A percentile compares a stretch with the other conserved stretches of the same genome.
These are phyloP conservation scores for Funneliformis geosporum DNA, from an alignment of 192 early-diverging fungal species.

Conservation along the genomic window DNA sequence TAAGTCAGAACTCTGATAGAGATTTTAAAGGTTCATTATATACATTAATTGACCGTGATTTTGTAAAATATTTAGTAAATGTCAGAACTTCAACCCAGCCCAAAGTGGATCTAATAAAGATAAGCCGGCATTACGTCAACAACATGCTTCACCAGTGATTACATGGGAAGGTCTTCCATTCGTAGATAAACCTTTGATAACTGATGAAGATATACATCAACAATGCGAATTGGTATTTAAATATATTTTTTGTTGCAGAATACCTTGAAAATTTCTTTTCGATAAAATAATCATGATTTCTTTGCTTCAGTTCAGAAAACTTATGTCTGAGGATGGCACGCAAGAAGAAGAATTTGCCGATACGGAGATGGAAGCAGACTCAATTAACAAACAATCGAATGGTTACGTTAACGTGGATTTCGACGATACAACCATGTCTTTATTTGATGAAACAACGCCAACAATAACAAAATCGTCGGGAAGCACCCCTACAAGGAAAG, in stretches of 20 bases:
- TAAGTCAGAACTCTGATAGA: constrained; percentile 16
- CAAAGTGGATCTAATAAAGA: constrained; percentile 53
- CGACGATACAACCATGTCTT: not conserved
- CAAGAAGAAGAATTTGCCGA: constrained; percentile 25
- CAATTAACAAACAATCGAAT: not conserved
- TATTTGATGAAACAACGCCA: not conserved
- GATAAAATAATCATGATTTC: not conserved
- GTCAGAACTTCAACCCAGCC: constrained; percentile 50
- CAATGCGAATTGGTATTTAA: constrained; percentile 37
- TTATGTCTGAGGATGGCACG: constrained; percentile 29
- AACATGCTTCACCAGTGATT: constrained; percentile 35
- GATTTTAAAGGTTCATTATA: not conserved
- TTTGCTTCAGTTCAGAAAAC: constrained; percentile 24
- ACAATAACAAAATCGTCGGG: not conserved
- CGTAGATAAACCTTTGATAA: constrained; percentile 31
- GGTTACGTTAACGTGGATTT: not conserved
- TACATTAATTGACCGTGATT: not conserved
- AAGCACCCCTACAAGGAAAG: not conserved
- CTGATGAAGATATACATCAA: constrained; percentile 30
- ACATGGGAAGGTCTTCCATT: constrained; percentile 47
- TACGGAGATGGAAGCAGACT: not conserved
- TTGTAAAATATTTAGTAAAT: constrained; percentile 32
- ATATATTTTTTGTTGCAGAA: not conserved
- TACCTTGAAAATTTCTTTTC: not conserved
- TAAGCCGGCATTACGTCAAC: constrained; percentile 55